phyloP scores from a whole-genome alignment of 2,329 filamentous ascomycete species.

The Camillea tinctor region DNA sequence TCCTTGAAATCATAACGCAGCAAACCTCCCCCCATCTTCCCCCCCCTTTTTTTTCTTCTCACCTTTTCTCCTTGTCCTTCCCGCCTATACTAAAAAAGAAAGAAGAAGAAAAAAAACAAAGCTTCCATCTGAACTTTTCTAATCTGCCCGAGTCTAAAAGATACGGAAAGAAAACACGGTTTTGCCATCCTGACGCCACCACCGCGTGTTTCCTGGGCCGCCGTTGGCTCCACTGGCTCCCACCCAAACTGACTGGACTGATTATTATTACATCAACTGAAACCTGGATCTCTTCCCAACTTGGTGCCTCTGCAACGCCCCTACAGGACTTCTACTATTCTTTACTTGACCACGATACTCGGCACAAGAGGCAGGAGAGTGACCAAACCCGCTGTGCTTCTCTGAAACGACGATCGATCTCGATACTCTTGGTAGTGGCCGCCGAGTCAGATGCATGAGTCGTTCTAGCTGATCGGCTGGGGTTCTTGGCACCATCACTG shows the following conservation, averaged over 20 bases:
- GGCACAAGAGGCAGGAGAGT: constrained; percentile 2
- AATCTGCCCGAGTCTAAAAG: constrained; percentile 18
- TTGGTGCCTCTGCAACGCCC: constrained; percentile 5
- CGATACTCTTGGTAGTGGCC: constrained; percentile 13
- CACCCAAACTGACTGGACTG: constrained; percentile 21
- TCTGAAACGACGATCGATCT: constrained; percentile 13
- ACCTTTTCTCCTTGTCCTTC: constrained; percentile 18
- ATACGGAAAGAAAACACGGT: constrained; percentile 20
- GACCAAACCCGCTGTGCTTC: constrained; percentile 7
- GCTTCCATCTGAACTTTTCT: constrained; percentile 21
- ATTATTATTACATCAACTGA: constrained; percentile 16
- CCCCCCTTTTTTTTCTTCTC: constrained; percentile 6
- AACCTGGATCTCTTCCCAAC: constrained; percentile 8
- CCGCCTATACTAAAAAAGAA: constrained; percentile 17
- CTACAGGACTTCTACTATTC: constrained; percentile 12
- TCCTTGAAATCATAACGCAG: not conserved
- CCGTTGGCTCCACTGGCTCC: constrained; percentile 13
- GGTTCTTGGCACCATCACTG: constrained; percentile 33
- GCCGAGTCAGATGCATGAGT: constrained; percentile 34
- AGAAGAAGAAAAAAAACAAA: constrained; percentile 16
- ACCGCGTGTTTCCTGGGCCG: constrained; percentile 10
- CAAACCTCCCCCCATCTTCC: not conserved
- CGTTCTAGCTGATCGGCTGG: constrained; percentile 31
- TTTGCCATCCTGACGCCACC: constrained; percentile 27
- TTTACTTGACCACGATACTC: constrained; percentile 1